These are phyloP conservation scores for Sporothrix protearum DNA, from an alignment of 2,329 filamentous ascomycete species.

Conservation along the genomic window DNA sequence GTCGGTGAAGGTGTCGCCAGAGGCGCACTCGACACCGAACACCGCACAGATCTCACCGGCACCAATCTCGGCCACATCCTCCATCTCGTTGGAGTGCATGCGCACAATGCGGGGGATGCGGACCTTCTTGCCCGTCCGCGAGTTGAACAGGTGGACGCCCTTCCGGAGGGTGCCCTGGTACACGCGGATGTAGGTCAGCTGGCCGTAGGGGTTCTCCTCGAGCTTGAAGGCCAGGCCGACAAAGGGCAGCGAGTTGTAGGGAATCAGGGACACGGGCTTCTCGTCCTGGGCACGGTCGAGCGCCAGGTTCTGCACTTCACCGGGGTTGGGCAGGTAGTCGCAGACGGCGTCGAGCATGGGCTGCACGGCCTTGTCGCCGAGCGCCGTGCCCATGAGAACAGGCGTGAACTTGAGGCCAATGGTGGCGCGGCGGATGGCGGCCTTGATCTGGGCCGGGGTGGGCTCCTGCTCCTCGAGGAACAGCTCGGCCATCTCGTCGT, in stretches of 20 bases:
- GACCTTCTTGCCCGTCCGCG: constrained; percentile 90
- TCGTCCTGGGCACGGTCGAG: constrained; percentile 79
- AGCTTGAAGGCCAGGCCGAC: constrained; percentile 97
- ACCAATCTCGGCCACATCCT: constrained; percentile 87
- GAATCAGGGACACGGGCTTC: constrained; percentile 77
- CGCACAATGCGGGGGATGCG: constrained; percentile 95
- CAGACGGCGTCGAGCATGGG: constrained; percentile 94
- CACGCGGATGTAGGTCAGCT: constrained; percentile 96
- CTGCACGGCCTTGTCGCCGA: constrained; percentile 92
- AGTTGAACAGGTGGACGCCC: constrained; percentile 88
- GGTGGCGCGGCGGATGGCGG: constrained; percentile 87
- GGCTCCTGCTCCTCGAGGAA: constrained; percentile 86
- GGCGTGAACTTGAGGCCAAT: constrained; percentile 85
- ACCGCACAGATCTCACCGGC: constrained; percentile 98
- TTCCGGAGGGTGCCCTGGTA: constrained; percentile 92
- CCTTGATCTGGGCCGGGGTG: constrained; percentile 78
- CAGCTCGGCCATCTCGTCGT: constrained; percentile 94
- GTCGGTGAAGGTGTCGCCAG: constrained; percentile 96
- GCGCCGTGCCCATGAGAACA: constrained; percentile 92
- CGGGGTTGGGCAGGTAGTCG: constrained; percentile 90
- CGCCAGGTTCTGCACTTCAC: constrained; percentile 83
- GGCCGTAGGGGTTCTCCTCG: constrained; percentile 97
- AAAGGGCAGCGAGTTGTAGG: constrained; percentile 90
- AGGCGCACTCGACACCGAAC: constrained; percentile 96
- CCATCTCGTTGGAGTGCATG: constrained; percentile 99